Evolutionary conservation across 176 grass and related monocot species (phyloP).

Genomic region (Neostapfia colusana): DNA sequence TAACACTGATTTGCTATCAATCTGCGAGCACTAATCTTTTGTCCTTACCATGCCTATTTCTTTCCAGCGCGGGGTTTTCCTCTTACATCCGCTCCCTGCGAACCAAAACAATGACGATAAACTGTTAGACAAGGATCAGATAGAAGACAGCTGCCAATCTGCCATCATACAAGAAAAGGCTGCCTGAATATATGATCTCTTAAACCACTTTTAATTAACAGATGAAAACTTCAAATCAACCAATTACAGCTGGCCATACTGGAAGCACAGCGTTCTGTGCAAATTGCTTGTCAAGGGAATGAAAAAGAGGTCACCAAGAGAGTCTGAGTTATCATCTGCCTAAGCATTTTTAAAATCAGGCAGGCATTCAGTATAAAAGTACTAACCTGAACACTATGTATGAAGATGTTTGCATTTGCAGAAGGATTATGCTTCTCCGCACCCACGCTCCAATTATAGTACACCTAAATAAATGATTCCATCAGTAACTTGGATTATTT

Average conservation of each 20-base stretch:
- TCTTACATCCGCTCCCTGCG: conserved; percentile 86
- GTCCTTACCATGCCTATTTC: conserved; percentile 31
- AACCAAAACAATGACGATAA: conserved; percentile 14
- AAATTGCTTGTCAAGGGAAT: not conserved
- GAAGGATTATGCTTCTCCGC: conserved; percentile 94
- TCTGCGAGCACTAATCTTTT: conserved; percentile 1
- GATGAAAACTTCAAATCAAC: conserved; percentile 16
- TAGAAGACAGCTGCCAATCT: conserved; percentile 3
- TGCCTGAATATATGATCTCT: not conserved
- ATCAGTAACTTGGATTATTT: conserved; percentile 20
- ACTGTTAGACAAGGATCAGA: not conserved
- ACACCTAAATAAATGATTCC: conserved; percentile 51
- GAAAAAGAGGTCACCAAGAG: not conserved
- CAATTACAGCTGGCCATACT: not conserved
- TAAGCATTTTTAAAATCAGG: conserved; percentile 17
- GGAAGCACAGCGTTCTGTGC: not conserved
- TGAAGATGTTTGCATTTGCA: conserved; percentile 88
- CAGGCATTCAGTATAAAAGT: conserved; percentile 19
- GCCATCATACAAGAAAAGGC: conserved; percentile 14
- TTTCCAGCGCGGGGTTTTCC: conserved; percentile 77
- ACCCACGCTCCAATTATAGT: conserved; percentile 96
- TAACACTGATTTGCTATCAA: conserved; percentile 21
- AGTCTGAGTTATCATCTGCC: not conserved
- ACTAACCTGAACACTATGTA: conserved; percentile 81
- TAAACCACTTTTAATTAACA: conserved; percentile 6